Evolutionary conservation across 192 early-diverging fungal genomes (phyloP).

Genomic region (Coemansia sp.): DNA sequence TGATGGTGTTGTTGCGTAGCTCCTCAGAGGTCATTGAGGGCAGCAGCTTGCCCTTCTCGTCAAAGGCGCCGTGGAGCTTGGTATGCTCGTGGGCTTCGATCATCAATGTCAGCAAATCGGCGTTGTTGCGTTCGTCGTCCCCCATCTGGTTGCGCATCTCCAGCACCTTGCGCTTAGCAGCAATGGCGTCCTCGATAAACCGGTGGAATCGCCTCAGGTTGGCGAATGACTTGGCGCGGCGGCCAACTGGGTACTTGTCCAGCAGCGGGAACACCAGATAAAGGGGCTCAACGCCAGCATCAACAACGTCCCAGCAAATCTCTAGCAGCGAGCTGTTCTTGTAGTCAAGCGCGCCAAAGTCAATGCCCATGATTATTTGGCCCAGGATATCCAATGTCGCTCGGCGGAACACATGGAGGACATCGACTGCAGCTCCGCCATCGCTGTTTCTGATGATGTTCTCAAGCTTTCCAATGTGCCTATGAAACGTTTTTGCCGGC

Average conservation of each 20-base stretch:
- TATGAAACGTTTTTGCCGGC: conserved; percentile 39
- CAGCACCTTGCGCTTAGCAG: conserved; percentile 32
- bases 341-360: conserved; percentile 48
- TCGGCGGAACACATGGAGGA: conserved; percentile 34
- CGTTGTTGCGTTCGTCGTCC: conserved; percentile 32
- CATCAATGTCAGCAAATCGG: conserved; percentile 57
- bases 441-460: conserved; percentile 14
- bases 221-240: conserved; percentile 35
- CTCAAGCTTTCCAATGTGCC: conserved; percentile 31
- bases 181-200: conserved; percentile 46
- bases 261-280: conserved; percentile 53
- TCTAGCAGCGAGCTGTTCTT: conserved; percentile 41
- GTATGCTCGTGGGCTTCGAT: conserved; percentile 55
- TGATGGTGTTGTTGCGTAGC: conserved; percentile 53
- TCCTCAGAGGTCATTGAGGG: conserved; percentile 47
- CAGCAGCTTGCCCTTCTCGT: conserved; percentile 43
- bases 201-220: conserved; percentile 42
- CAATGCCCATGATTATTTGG: conserved; percentile 46
- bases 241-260: conserved; percentile 45
- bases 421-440: conserved; percentile 10
- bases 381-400: conserved; percentile 47
- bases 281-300: conserved; percentile 43
- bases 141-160: conserved; percentile 10
- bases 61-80: conserved; percentile 40
- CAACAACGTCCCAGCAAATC: conserved; percentile 50